Base-by-base conservation (phyloP, 1,139 yeast species). In the Kluyveromyces sp. region DNA sequence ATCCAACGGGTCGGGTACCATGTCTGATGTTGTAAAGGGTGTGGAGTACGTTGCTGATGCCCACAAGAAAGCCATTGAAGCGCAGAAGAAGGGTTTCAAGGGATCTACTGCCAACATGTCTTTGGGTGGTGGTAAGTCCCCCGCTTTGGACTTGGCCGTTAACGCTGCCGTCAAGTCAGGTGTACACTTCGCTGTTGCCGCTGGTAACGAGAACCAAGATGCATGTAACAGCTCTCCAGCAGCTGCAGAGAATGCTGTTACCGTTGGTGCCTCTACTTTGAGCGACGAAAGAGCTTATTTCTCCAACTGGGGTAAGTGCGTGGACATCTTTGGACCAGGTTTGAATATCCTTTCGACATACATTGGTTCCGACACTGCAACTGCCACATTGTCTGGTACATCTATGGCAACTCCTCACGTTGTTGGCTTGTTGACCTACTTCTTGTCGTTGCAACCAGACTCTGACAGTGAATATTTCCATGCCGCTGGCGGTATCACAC, bases 391-490 rank as follows among this genome's bases (percentile, higher is more conserved):
- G 67, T 87, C 96, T 33, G 98, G 98, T 69, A 92, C 98, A 17
- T 92, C 98, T 17, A 92, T 92, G 98, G 98, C 98, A 30, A 86
- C 97, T 38, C 98, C 98, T 43, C 97, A 92, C 64, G 83, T 92
- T 64, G 83, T 88, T 50, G 98, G 98, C 55, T 75, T 92, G 65
- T 73, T 83, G 61, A 71, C 96, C 3, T 92, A 92, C 76, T 89
- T 78, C 70, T 72, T 92, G 57, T 86, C 96, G 18, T 79, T 92
- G 66, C 94, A 86, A 69, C 98, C 98, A 54, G 84, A 79, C 43
- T 67, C 83, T 26, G 83, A 76, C 50, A 87, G 96, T 38, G 85
- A 80, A 65, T 86, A 71, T 60, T 75, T 74, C 61, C 70, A 75
- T 51, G 71, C 77, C 41, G 74, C 81, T 45, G 73, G 77, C 46